These are phyloP conservation scores for Colletotrichum lindemuthianum DNA, from an alignment of 2,329 filamentous ascomycete genomes.

Conservation along the genomic window DNA sequence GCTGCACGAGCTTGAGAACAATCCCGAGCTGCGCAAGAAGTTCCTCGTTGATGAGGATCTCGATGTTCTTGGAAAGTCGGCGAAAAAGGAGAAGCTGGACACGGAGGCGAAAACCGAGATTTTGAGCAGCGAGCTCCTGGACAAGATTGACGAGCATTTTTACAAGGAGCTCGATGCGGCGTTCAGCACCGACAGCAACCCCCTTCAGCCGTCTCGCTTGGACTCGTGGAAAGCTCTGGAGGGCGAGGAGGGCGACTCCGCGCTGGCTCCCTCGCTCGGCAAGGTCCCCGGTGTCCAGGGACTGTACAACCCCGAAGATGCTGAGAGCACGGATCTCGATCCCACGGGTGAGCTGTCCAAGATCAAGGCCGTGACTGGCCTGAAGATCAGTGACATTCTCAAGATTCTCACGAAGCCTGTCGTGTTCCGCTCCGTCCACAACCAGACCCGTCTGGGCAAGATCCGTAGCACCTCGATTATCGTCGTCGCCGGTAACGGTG, in stretches of 20 bases:
- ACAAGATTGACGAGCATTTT: slow-evolving; percentile 40
- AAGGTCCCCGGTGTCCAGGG: slow-evolving; percentile 64
- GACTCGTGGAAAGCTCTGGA: slow-evolving; percentile 46
- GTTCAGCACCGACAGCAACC: slow-evolving; percentile 40
- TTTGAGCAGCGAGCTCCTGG: slow-evolving; percentile 18
- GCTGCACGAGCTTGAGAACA: slow-evolving; percentile 52
- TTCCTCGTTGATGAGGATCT: slow-evolving; percentile 46
- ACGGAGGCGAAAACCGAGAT: slow-evolving; percentile 28
- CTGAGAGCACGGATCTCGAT: slow-evolving; percentile 61
- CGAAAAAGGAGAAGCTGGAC: background rate
- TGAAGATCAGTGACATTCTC: slow-evolving; percentile 62
- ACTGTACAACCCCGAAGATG: slow-evolving; percentile 60
- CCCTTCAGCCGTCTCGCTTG: slow-evolving; percentile 45
- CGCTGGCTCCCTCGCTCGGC: slow-evolving; percentile 60
- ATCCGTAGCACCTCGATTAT: slow-evolving; percentile 80
- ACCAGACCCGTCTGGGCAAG: slow-evolving; percentile 97
- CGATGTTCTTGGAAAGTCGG: slow-evolving; percentile 13
- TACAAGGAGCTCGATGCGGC: slow-evolving; percentile 39
- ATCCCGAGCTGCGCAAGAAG: slow-evolving; percentile 51
- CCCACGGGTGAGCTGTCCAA: slow-evolving; percentile 60
- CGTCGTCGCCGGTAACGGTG: slow-evolving; percentile 85
- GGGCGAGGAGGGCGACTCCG: slow-evolving; percentile 49
- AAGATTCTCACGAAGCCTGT: slow-evolving; percentile 75
- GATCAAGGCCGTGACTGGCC: slow-evolving; percentile 65
- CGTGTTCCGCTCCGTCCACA: slow-evolving; percentile 78